A percentile compares a stretch with the other conserved stretches of the same genome.
These are phyloP conservation scores for Torulaspora microellipsoides DNA, from an alignment of 805 yeast species.

Conservation along the genomic window DNA sequence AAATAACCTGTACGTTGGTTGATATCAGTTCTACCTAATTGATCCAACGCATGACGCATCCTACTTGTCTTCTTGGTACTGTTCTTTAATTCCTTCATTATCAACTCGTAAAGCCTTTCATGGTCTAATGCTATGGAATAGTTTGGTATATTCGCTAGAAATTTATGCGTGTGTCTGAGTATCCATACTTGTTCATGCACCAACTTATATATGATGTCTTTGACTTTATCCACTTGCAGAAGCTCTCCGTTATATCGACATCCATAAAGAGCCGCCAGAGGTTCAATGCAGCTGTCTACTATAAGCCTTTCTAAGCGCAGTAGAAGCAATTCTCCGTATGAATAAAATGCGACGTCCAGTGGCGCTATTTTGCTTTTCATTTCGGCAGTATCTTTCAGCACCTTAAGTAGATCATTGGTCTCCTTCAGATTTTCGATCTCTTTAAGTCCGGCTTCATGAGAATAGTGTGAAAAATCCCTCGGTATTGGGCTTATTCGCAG, in stretches of 20 bases:
- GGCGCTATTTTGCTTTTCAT: slow-evolving; percentile 3
- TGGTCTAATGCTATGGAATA: slow-evolving; percentile 25
- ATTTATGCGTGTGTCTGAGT: slow-evolving; percentile 16
- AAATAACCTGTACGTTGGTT: slow-evolving; percentile 68
- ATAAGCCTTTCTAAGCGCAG: slow-evolving; percentile 24
- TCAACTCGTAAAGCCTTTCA: slow-evolving; percentile 35
- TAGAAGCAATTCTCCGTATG: slow-evolving; percentile 24
- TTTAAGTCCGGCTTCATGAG: slow-evolving; percentile 8
- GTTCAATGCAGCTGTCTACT: slow-evolving; percentile 24
- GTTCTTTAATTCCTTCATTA: slow-evolving; percentile 30
- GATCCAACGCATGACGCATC: slow-evolving; percentile 20
- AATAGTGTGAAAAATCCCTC: slow-evolving; percentile 7
- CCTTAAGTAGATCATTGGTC: slow-evolving; percentile 10
- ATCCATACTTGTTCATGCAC: slow-evolving; percentile 25
- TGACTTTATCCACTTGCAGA: slow-evolving; percentile 7
- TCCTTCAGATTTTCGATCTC: slow-evolving; percentile 2
- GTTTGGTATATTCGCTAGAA: slow-evolving; percentile 22
- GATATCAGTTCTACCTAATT: slow-evolving; percentile 51
- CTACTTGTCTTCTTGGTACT: slow-evolving; percentile 49
- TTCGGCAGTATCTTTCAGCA: slow-evolving; percentile 9
- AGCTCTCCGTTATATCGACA: slow-evolving; percentile 23
- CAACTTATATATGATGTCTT: slow-evolving; percentile 12
- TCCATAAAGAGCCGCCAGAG: slow-evolving; percentile 24
- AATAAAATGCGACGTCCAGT: slow-evolving; percentile 7
- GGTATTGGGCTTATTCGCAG: slow-evolving; percentile 17